These are phyloP conservation scores for Termitomyces heimii DNA, from an alignment of 768 basidiomycete species.

Conservation along the genomic window DNA sequence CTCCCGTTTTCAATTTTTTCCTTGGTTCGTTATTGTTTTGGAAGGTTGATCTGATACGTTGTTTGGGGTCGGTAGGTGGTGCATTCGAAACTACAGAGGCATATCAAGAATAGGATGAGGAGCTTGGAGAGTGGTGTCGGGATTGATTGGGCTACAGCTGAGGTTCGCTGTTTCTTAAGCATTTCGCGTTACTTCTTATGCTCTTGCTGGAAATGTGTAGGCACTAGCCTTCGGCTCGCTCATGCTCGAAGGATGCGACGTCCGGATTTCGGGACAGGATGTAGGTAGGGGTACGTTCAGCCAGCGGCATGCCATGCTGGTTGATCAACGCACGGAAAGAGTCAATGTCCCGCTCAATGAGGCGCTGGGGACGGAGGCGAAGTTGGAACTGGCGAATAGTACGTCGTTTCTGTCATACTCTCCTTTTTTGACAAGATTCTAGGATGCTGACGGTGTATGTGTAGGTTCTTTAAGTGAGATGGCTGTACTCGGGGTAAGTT, in stretches of 20 bases:
- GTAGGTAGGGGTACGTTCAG: constrained; percentile 90
- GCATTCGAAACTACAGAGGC: constrained; percentile 72
- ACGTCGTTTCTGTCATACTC: constrained; percentile 14
- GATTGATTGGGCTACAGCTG: constrained; percentile 87
- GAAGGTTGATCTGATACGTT: constrained; percentile 19
- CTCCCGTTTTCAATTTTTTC: not conserved
- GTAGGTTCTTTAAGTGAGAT: constrained; percentile 84
- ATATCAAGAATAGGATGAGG: constrained; percentile 71
- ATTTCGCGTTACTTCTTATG: not conserved
- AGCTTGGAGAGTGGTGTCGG: constrained; percentile 64
- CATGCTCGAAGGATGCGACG: constrained; percentile 74
- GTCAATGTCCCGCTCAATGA: constrained; percentile 82
- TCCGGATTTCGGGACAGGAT: constrained; percentile 91
- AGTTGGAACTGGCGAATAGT: constrained; percentile 88
- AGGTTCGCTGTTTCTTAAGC: constrained; percentile 36
- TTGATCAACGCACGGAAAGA: constrained; percentile 78
- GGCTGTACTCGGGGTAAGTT: constrained; percentile 77
- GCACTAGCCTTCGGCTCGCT: constrained; percentile 86
- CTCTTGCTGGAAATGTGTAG: constrained; percentile 26
- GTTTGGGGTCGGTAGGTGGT: constrained; percentile 52
- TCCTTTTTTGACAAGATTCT: not conserved
- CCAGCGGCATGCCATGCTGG: constrained; percentile 87
- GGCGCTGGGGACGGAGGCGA: constrained; percentile 57
- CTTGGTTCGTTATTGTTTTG: not conserved
- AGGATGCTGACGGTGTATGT: not conserved